Evolutionary conservation across 352 stramenopile genomes (phyloP), one percentile per base, ranked within the genome.

Genomic region (Halophytophthora polymorphica): DNA sequence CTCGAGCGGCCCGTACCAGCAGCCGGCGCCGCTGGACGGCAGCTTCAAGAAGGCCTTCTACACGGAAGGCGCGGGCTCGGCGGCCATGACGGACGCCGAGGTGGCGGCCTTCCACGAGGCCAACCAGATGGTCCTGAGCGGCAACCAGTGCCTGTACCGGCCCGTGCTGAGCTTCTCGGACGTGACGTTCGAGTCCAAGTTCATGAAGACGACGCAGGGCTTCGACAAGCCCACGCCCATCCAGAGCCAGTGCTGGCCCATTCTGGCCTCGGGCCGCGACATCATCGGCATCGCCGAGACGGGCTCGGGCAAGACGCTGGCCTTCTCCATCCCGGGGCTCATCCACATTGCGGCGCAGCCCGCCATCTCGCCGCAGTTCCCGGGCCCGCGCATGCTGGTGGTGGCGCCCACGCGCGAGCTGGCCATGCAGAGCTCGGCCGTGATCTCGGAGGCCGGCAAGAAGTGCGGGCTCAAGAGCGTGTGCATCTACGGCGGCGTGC

Each of bases 201-300:
- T 98, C 82, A 82, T 98, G 79, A 91, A 73, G 70, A 76, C 59
- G 71, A 91, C 74, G 37, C 67, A 95, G 56, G 81, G 77, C 18
- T 99, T 98, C 64, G 61, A 71, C 45, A 87, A 79, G 66, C 96
- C 96, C 29, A 98, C 91, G 53, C 95, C 95, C n/a, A 99, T 99
- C 72, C 96, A 99, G 77, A 95, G 91, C 34, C 90, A 98, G 66
- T 98, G 95, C 62, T 99, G 96, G 96, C 89, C 89, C 5, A 92
- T 96, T 50, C 69, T 96, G 15, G 72, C 78, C 18, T 90, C 79
- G 2, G 84, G 83, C 31, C 77, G 85, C 19, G 88, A 97, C 56
- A 90, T 96, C 48, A 92, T 97, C 45, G 88, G 86, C 52, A 95
- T 97, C 52, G 86, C 90, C n/a, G 87, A 97, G 71, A 98, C 89